These are phyloP conservation scores for Chenopodium formosanum DNA, from an alignment of 148 eudicot genomes.

Conservation along the genomic window DNA sequence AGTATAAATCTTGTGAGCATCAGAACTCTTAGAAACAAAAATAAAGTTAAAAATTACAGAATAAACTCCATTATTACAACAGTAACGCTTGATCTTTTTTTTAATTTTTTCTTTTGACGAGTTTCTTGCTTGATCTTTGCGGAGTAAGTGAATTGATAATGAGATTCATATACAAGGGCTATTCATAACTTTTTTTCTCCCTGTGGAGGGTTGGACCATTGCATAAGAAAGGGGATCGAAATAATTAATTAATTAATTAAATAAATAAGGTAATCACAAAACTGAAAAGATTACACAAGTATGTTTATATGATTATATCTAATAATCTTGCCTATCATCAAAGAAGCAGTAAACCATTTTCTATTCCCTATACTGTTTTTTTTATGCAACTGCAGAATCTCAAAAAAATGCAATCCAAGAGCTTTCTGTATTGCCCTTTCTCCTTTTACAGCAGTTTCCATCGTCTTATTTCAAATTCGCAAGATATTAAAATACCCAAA, in stretches of 20 bases:
- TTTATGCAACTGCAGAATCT: not conserved
- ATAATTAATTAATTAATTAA: not conserved
- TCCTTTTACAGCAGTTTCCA: conserved; percentile 4
- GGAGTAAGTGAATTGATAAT: too few relatives aligned
- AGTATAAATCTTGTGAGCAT: too few relatives aligned
- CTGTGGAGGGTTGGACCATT: too few relatives aligned
- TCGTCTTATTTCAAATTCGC: conserved; percentile 13
- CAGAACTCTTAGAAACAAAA: too few relatives aligned
- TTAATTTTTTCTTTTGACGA: too few relatives aligned
- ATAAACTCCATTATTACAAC: too few relatives aligned
- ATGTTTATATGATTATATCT: not conserved
- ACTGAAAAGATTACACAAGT: not conserved
- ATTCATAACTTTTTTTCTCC: too few relatives aligned
- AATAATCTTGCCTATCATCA: not conserved
- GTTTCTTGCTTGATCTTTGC: too few relatives aligned
- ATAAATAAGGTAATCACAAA: not conserved
- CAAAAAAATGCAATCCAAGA: not conserved
- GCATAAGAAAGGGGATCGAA: too few relatives aligned
- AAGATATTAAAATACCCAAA: not conserved
- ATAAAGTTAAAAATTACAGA: too few relatives aligned
- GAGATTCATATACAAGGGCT: too few relatives aligned
- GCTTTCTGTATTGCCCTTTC: conserved; percentile 6
- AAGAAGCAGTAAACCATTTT: not conserved
- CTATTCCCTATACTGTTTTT: not conserved
- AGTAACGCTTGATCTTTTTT: too few relatives aligned